Evolutionary conservation across 306 rosid species (phyloP).

Genomic region (Leucaena leucocephala): DNA sequence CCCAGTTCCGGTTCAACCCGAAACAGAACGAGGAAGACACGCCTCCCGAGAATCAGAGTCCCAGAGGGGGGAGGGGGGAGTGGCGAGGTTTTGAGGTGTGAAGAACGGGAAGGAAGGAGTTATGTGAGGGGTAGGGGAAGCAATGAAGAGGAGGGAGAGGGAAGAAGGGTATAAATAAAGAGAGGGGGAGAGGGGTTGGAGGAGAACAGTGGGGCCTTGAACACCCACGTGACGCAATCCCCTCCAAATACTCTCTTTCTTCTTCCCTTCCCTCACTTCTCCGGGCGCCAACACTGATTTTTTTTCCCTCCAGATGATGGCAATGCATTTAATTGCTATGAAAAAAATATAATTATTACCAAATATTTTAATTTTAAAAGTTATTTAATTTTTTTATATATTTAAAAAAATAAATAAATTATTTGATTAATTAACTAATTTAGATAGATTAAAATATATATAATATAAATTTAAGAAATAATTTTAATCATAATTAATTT

Average conservation of each 20-base stretch:
- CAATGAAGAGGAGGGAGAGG: neutral
- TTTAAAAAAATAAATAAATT: no score
- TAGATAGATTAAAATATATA: no score
- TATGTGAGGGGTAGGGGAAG: neutral
- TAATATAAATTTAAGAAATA: no score
- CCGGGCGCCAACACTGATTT: no score
- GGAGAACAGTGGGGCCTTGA: neutral
- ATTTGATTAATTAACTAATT: no score
- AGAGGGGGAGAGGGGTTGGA: neutral
- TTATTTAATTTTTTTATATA: no score
- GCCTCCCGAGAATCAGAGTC: constrained; percentile 5
- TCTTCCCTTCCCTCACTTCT: neutral
- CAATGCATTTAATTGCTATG: neutral
- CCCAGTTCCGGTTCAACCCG: neutral
- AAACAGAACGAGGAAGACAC: neutral
- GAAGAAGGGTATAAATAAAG: constrained; percentile 26
- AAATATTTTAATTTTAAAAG: no score
- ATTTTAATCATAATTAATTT: no score
- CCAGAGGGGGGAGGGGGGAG: neutral
- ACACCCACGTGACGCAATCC: neutral
- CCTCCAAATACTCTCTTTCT: neutral
- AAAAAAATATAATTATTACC: no score
- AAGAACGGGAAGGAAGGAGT: neutral
- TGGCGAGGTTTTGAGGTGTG: neutral
- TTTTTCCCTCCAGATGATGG: neutral